Conservation (phyloP, 805 yeast species). For the Starmerella bombicola region DNA sequence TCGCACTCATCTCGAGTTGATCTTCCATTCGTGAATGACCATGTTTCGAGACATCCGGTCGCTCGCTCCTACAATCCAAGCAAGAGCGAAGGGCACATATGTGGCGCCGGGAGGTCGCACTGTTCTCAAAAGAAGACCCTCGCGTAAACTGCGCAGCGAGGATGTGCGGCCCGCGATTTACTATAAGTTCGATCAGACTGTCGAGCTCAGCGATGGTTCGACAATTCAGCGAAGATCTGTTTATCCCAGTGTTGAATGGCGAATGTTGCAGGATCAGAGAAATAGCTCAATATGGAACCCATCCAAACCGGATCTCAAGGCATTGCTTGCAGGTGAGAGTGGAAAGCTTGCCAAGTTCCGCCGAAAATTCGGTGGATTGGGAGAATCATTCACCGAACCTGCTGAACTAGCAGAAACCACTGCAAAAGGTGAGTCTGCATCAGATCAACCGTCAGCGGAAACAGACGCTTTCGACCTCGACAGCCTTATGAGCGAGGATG, state of each 20-base stretch:
- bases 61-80: constrained; percentile 10
- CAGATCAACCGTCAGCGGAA: neutral
- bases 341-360: constrained; percentile 47
- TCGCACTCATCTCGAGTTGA: too few relatives aligned
- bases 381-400: constrained; percentile 9
- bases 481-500: constrained; percentile 21
- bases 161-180: constrained; percentile 89
- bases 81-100: constrained; percentile 17
- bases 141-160: constrained; percentile 37
- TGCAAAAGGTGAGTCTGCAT: neutral
- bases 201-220: constrained; percentile 92
- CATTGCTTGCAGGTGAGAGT: constrained; percentile 68
- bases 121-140: constrained; percentile 19
- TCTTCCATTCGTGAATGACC: too few relatives aligned
- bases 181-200: constrained; percentile 73
- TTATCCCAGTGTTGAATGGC: constrained; percentile 73
- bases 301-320: constrained; percentile 59
- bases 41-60: neutral
- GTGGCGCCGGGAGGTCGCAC: constrained; percentile 24
- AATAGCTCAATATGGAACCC: constrained; percentile 83
- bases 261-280: constrained; percentile 81
- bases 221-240: constrained; percentile 73
- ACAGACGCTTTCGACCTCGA: constrained; percentile 19
- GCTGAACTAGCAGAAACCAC: neutral
- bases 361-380: constrained; percentile 26